Conservation (phyloP, 495 filamentous ascomycete genomes). For the Lasiosphaeria miniovina region DNA sequence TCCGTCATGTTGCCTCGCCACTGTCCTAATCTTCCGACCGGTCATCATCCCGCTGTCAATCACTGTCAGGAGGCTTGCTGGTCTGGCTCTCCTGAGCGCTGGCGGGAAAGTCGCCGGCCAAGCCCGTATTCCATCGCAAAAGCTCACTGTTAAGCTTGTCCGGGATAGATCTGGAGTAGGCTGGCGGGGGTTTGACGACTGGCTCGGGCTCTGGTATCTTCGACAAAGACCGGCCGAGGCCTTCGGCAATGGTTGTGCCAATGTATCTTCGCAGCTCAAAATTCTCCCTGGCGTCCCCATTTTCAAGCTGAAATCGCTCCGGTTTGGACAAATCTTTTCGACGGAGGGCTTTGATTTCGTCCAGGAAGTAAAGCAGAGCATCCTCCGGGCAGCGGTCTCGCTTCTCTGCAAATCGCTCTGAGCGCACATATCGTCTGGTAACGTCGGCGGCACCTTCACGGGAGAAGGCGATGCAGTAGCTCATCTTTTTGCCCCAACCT, state of each 20-base stretch:
- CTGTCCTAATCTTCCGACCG: too few relatives aligned
- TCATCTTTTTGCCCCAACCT: slow-evolving; percentile 87
- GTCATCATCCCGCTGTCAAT: too few relatives aligned
- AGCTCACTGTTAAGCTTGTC: too few relatives aligned
- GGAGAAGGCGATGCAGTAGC: slow-evolving; percentile 95
- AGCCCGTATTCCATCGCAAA: too few relatives aligned
- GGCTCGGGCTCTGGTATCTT: too few relatives aligned
- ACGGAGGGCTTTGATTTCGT: slow-evolving; percentile 81
- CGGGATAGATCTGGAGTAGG: too few relatives aligned
- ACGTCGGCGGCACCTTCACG: slow-evolving; percentile 94
- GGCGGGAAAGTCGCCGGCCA: too few relatives aligned
- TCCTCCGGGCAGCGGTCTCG: slow-evolving; percentile 79
- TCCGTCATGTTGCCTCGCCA: too few relatives aligned
- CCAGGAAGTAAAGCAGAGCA: slow-evolving; percentile 79
- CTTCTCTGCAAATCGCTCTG: slow-evolving; percentile 64
- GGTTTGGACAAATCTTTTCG: slow-evolving; percentile 75
- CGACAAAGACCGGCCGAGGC: slow-evolving; percentile 41
- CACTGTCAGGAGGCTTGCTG: too few relatives aligned
- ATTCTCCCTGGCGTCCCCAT: slow-evolving; percentile 85
- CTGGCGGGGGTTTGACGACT: too few relatives aligned
- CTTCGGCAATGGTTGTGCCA: slow-evolving; percentile 64
- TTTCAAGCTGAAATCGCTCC: slow-evolving; percentile 73
- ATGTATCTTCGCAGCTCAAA: slow-evolving; percentile 74
- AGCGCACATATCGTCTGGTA: slow-evolving; percentile 90
- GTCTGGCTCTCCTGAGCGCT: too few relatives aligned